Evolutionary conservation across 2,329 filamentous ascomycete genomes (phyloP), one percentile per base, ranked within the genome.

Genomic region (Nemania sp.): DNA sequence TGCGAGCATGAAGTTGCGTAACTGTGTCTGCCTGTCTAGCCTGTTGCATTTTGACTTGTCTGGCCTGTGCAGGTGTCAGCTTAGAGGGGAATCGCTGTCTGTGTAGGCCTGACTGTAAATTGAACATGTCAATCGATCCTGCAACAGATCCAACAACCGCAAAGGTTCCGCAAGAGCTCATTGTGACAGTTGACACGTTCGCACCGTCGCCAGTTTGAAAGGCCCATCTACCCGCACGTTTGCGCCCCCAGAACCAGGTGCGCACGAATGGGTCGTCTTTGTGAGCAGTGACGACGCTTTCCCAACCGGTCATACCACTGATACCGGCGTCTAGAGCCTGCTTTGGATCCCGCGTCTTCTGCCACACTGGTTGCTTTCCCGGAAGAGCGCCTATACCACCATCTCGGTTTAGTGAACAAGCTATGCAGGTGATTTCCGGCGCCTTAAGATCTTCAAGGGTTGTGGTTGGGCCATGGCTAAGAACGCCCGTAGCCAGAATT

Each of bases 191-290:
- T 71, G 92, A 88, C 67, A 97, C 95, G 75, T 93, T 88, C n/a
- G 89, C 87, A 20, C 88, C 88, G 80, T 99, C 96, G 47, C 91
- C 88, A 0, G 94, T 98, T 72, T 92, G 90, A 73, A 99, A 93
- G 0, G 92, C 91, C 96, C 96, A 99, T 70, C 96, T 87, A 11
- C 96, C 96, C 56, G 96, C 94, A 74, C 92, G 90, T 81, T 97
- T 98, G 64, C 93, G 90, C 5, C 95, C 96, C 94, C 96, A 98
- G 81, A 98, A 98, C 96, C 96, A 99, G 1, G 96, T 98, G 61
- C 96, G 89, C 20, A 94, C 96, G 77, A 88, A 92, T 52, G 90
- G 87, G 76, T 98, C 95, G 59, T 91, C 89, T 76, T 91, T 91
- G 78, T 99, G 97, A 10, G 94, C 95, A 3, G 96, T 99, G 1